phyloP scores from a whole-genome alignment of 139 green algal species.

The Chlorella sp. region DNA sequence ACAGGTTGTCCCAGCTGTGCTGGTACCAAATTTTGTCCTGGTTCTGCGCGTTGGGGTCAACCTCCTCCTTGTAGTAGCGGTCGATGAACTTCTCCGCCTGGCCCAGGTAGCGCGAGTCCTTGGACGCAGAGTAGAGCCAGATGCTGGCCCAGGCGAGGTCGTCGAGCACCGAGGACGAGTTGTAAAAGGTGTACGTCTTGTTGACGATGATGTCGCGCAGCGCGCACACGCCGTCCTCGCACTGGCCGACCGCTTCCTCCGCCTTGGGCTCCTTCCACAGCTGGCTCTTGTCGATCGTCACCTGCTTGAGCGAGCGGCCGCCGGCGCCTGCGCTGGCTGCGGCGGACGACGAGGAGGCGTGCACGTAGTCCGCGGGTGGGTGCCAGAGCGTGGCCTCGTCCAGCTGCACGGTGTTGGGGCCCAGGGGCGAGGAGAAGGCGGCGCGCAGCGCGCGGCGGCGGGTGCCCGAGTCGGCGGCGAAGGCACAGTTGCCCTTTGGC shows the following conservation, averaged over 20 bases:
- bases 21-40: slow-evolving; percentile 10
- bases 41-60: neutral
- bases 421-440: too few relatives aligned
- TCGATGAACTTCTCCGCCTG: slow-evolving; percentile 1
- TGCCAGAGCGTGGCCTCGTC: too few relatives aligned
- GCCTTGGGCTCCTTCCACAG: too few relatives aligned
- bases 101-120: neutral
- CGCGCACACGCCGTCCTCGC: neutral
- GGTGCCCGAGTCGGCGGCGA: neutral
- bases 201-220: neutral
- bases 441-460: too few relatives aligned
- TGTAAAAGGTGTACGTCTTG: slow-evolving; percentile 5
- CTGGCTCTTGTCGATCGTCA: too few relatives aligned
- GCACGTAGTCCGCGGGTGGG: too few relatives aligned
- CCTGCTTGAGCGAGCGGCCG: too few relatives aligned
- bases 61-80: slow-evolving; percentile 4
- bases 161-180: slow-evolving; percentile 1
- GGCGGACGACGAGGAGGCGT: neutral
- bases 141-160: slow-evolving; percentile 1
- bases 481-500: neutral
- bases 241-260: neutral
- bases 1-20: slow-evolving; percentile 15
- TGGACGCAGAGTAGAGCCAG: neutral
- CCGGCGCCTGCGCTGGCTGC: too few relatives aligned
- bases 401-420: too few relatives aligned